Evolutionary conservation across 352 stramenopile genomes (phyloP).

Genomic region (Phytophthora kernoviae): DNA sequence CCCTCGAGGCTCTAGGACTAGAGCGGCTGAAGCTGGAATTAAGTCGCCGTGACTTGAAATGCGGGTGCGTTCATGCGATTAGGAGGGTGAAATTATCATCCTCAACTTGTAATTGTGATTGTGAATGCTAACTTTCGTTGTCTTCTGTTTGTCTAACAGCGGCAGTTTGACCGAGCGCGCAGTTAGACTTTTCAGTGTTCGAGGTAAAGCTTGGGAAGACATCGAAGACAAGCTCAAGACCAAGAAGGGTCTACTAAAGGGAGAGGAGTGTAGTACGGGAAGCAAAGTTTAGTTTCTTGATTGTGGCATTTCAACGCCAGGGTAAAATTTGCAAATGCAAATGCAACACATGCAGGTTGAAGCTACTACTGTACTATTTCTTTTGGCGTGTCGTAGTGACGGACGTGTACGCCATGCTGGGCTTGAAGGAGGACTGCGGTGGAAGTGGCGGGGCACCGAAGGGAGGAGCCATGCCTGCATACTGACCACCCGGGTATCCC

Average conservation of each 20-base stretch:
- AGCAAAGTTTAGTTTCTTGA: conserved; percentile 28
- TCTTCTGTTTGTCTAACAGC: conserved; percentile 35
- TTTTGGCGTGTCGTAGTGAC: conserved; percentile 68
- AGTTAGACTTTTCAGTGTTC: conserved; percentile 91
- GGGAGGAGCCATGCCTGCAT: conserved; percentile 35
- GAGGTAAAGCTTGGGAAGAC: conserved; percentile 91
- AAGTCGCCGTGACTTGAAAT: conserved; percentile 94
- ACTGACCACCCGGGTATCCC: conserved; percentile 34
- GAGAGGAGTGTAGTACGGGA: conserved; percentile 5
- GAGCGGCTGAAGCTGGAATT: conserved; percentile 94
- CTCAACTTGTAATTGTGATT: conserved; percentile 13
- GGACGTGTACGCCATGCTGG: conserved; percentile 80
- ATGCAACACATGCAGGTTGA: conserved; percentile 24
- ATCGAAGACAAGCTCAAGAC: conserved; percentile 86
- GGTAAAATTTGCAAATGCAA: conserved; percentile 19
- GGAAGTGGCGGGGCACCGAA: conserved; percentile 40
- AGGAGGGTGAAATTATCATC: neutral
- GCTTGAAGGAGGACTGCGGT: conserved; percentile 66
- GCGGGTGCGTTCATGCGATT: conserved; percentile 71
- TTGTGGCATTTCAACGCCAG: conserved; percentile 27
- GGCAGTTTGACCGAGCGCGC: conserved; percentile 93
- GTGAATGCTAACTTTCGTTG: conserved; percentile 4
- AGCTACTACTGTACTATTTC: conserved; percentile 53
- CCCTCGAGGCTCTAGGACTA: conserved; percentile 89
- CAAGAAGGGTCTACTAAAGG: conserved; percentile 32